Evolutionary conservation across 2,329 filamentous ascomycete genomes (phyloP).

Genomic region (Corinectria fuckeliana): DNA sequence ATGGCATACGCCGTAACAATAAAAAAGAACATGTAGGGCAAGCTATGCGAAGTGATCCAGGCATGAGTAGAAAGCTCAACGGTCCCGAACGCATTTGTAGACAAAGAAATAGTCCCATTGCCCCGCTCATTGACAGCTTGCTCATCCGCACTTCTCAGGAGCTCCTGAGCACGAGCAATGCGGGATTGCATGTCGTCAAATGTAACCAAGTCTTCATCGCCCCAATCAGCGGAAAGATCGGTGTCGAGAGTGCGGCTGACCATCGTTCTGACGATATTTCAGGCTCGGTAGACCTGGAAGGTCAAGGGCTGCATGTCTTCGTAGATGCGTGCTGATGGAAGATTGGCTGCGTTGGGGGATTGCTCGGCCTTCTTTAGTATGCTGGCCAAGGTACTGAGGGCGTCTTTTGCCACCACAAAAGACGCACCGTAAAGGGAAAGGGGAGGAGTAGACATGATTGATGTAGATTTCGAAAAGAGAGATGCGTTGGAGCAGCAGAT

Average conservation of each 20-base stretch:
- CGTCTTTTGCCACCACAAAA: neutral
- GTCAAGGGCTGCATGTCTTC: constrained; percentile 49
- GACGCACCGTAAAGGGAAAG: neutral
- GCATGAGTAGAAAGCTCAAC: neutral
- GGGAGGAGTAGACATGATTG: neutral
- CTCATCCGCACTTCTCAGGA: constrained; percentile 40
- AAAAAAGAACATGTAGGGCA: constrained; percentile 71
- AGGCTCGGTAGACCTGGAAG: constrained; percentile 44
- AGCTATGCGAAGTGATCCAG: neutral
- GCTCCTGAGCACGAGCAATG: constrained; percentile 37
- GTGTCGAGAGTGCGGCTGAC: neutral
- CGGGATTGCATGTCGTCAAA: constrained; percentile 42
- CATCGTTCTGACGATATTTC: constrained; percentile 35
- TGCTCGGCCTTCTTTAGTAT: constrained; percentile 30
- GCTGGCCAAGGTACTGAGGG: neutral
- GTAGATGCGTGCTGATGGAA: constrained; percentile 41
- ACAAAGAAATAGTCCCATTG: neutral
- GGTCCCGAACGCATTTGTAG: neutral
- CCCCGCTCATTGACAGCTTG: constrained; percentile 8
- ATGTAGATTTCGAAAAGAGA: neutral
- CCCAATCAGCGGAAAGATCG: neutral
- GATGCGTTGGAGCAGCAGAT: too few species aligned
- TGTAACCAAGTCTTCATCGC: constrained; percentile 38
- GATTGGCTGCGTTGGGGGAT: constrained; percentile 38
- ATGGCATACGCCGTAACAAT: constrained; percentile 63